These are phyloP conservation scores for Schizophyllum commune DNA, from an alignment of 1,284 basidiomycete genomes.

Conservation along the genomic window DNA sequence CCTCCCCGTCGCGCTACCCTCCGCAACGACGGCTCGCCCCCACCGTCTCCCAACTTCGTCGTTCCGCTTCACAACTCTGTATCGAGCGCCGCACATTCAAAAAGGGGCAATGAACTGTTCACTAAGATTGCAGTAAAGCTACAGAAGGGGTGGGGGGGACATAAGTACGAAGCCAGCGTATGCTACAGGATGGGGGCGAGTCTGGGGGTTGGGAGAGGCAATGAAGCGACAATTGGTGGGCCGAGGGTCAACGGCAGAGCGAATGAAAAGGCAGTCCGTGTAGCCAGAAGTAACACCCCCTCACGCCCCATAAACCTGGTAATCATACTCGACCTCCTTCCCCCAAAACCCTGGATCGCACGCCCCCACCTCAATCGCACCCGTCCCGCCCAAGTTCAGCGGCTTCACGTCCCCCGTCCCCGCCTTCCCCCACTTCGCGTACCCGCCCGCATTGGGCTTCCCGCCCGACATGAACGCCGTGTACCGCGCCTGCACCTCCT, in stretches of 20 bases:
- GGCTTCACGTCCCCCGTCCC: conserved; percentile 42
- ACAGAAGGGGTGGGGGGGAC: neutral
- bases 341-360: conserved; percentile 66
- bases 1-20: too few relatives aligned
- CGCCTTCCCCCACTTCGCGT: conserved; percentile 43
- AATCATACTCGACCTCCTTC: conserved; percentile 52
- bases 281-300: neutral
- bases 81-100: too few relatives aligned
- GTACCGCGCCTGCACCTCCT: conserved; percentile 64
- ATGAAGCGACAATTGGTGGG: neutral
- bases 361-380: conserved; percentile 42
- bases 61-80: too few relatives aligned
- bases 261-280: neutral
- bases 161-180: neutral
- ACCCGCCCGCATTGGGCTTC: conserved; percentile 45
- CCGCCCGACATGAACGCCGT: conserved; percentile 55
- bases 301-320: conserved; percentile 53
- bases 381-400: conserved; percentile 48
- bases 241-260: neutral
- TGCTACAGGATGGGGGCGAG: neutral
- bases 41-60: too few relatives aligned
- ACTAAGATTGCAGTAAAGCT: too few relatives aligned
- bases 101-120: too few relatives aligned
- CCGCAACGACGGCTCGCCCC: too few relatives aligned
- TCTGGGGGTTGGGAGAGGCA: neutral